A percentile compares a stretch with the other conserved stretches of the same genome.
Conservation (phyloP, 805 yeast species). For the Vanderwaltozyma yarrowii region DNA sequence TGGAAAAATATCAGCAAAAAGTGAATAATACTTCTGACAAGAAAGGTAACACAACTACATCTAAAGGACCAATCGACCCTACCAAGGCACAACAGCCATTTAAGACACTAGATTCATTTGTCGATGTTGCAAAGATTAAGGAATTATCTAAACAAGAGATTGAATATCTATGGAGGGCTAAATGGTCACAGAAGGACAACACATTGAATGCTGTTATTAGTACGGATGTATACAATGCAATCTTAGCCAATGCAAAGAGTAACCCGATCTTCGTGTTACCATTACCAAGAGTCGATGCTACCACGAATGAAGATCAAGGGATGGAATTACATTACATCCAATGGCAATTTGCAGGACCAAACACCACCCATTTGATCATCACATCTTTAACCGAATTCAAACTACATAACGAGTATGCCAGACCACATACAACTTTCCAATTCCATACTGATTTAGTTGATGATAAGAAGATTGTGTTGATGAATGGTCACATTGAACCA, state of each 20-base stretch:
- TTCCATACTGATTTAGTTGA: conserved; percentile 70
- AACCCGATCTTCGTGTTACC: conserved; percentile 88
- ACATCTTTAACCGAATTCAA: conserved; percentile 90
- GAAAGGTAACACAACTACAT: conserved; percentile 6
- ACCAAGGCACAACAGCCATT: conserved; percentile 40
- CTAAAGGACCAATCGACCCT: conserved; percentile 30
- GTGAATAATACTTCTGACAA: conserved; percentile 12
- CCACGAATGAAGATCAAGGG: conserved; percentile 34
- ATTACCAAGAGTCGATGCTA: conserved; percentile 51
- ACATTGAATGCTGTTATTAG: conserved; percentile 58
- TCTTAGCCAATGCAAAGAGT: conserved; percentile 54
- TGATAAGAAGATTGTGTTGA: conserved; percentile 55
- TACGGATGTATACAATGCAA: conserved; percentile 45
- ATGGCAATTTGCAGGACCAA: conserved; percentile 81
- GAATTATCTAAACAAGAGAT: conserved; percentile 52
- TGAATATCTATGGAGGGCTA: conserved; percentile 80
- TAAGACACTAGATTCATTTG: conserved; percentile 60
- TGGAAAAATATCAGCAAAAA: conserved; percentile 44
- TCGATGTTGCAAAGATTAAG: conserved; percentile 57
- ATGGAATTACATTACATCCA: conserved; percentile 85
- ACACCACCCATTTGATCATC: conserved; percentile 79
- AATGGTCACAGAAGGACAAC: conserved; percentile 54
- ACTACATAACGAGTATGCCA: conserved; percentile 81
- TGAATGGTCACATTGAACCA: conserved; percentile 77
- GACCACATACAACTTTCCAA: conserved; percentile 86